phyloP scores from a whole-genome alignment of 75 land plant species.

The Picea glauca region DNA sequence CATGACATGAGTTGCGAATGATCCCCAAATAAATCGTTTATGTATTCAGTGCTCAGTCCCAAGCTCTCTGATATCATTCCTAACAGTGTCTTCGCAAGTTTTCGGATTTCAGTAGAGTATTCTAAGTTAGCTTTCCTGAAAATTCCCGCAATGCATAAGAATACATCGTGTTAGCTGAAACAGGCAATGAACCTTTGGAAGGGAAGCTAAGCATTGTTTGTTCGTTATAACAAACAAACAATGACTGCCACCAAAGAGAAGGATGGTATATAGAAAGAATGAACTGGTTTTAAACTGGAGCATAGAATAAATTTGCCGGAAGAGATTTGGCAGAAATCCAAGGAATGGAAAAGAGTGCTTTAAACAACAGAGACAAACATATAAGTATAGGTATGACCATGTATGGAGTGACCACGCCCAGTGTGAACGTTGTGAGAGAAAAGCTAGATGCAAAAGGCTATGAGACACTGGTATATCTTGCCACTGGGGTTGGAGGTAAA shows the following conservation, averaged over 20 bases:
- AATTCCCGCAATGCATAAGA: too few species aligned
- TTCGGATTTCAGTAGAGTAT: constrained; percentile 26
- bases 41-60: constrained; percentile 29
- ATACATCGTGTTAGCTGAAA: too few species aligned
- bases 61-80: constrained; percentile 40
- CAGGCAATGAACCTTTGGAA: too few species aligned
- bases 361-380: constrained; percentile 9
- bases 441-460: constrained; percentile 68
- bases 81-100: constrained; percentile 22
- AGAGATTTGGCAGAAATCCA: too few species aligned
- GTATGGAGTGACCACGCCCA: constrained; percentile 97
- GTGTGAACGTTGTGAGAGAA: constrained; percentile 73
- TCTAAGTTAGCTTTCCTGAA: constrained; percentile 6
- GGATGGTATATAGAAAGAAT: too few species aligned
- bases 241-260: too few species aligned
- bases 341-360: background rate
- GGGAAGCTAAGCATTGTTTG: too few species aligned
- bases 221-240: too few species aligned
- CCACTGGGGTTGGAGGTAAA: constrained; percentile 93
- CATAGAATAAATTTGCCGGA: too few species aligned
- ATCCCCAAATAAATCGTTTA: constrained; percentile 36
- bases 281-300: too few species aligned
- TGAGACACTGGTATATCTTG: constrained; percentile 91
- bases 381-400: constrained; percentile 83
- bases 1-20: constrained; percentile 41